Percentiles rank a stretch among this genome's conserved stretches.
These are phyloP conservation scores for Boletus huronensis DNA, from an alignment of 768 basidiomycete genomes.

Conservation along the genomic window DNA sequence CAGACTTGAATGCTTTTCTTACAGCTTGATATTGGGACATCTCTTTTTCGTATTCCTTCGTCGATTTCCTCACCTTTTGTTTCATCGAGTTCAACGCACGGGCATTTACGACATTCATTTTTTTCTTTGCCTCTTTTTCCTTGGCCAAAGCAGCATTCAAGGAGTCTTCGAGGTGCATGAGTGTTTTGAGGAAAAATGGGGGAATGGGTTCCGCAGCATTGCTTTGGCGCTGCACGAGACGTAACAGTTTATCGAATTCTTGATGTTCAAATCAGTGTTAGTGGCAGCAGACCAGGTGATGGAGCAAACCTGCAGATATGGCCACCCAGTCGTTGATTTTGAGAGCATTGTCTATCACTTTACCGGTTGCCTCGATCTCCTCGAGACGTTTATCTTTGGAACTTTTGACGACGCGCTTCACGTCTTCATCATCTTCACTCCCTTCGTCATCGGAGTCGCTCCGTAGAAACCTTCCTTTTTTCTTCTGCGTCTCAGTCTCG, in stretches of 20 bases:
- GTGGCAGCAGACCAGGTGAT: background rate
- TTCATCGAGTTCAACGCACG: constrained; percentile 97
- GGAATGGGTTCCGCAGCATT: constrained; percentile 85
- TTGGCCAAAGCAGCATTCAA: constrained; percentile 70
- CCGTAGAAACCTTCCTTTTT: constrained; percentile 40
- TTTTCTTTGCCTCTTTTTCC: constrained; percentile 91
- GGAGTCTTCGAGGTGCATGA: constrained; percentile 70
- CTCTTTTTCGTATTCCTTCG: constrained; percentile 84
- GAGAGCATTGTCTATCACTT: constrained; percentile 87
- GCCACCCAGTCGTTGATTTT: constrained; percentile 97
- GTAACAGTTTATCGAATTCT: constrained; percentile 96
- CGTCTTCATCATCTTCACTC: constrained; percentile 68
- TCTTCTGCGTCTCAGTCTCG: constrained; percentile 42
- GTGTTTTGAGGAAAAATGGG: constrained; percentile 76
- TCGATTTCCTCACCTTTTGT: constrained; percentile 90
- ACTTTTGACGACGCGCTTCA: constrained; percentile 67
- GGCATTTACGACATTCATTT: constrained; percentile 92
- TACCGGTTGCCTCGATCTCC: constrained; percentile 93
- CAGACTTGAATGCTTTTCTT: constrained; percentile 18
- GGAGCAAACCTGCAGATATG: constrained; percentile 73
- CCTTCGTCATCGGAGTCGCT: constrained; percentile 49
- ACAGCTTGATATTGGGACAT: constrained; percentile 79
- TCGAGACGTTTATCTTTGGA: constrained; percentile 90
- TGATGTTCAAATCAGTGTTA: constrained; percentile 11
- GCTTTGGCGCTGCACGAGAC: constrained; percentile 85